Base-by-base conservation (phyloP, 352 stramenopile genomes). In the Phytophthora sojae region DNA sequence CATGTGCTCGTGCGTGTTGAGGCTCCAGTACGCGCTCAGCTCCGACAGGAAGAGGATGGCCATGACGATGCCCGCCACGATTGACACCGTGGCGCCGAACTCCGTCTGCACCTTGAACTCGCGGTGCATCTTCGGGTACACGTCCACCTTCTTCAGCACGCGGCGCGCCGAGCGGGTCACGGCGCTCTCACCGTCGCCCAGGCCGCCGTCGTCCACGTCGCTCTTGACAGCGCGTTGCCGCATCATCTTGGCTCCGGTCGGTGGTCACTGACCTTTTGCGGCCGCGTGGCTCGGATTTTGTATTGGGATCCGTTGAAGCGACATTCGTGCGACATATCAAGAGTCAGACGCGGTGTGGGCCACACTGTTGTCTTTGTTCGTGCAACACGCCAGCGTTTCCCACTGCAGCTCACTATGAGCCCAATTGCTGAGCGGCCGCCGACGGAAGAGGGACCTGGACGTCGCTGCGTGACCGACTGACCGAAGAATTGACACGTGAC, bases 101-200 rank as follows among this genome's bases (percentile, higher is more conserved):
- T 98, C 89, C 37, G 97, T 99, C 71, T 97, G 90, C 49, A 99
- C 92, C 64, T 95, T 95, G 72, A 98, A 98, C 85, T 99, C 97
- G 42, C 88, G 81, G 63, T 99, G 94, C 56, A 99, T 94, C 77
- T 99, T 99, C 3, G 95, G 95, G 72, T 99, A 99, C 29, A 99
- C 91, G 71, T 97, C 90, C 57, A 96, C 85, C 49, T 86, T 82
- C 76, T 93, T 93, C 29, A 97, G 77, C 58, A 77, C 86, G 54
- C 86, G 85, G 1, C 84, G 81, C 32, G 84, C 86, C 26, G 77
- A 79, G 61, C 77, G 74, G 21, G 76, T 74, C 37, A 91, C 57
- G 19, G 73, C 59, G 62, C 67, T 79, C 51, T 89, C 85, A 35
- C 29, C 64, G 55, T 69, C 69, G 32, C 64, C 77, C 57, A 67